A percentile compares a stretch with the other conserved stretches of the same genome.
Conservation (phyloP, 2,329 filamentous ascomycete genomes). For the Colletotrichum sublineola region DNA sequence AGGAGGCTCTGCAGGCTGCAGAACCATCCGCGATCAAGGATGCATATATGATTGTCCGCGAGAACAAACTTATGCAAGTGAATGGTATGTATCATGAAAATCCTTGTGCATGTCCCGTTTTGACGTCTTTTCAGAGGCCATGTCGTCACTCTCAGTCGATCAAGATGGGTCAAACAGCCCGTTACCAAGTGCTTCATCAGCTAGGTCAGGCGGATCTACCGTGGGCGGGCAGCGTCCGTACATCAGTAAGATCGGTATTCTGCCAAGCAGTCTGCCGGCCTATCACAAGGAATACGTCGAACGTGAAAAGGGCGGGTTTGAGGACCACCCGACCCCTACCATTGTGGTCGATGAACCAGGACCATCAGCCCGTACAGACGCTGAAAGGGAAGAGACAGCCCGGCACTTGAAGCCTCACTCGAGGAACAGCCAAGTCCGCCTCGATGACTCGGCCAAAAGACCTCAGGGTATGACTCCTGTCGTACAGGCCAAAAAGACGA, state of each 20-base stretch:
- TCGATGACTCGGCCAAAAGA: slow-evolving; percentile 73
- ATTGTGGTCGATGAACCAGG: slow-evolving; percentile 62
- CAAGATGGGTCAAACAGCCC: slow-evolving; percentile 59
- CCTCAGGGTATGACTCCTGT: slow-evolving; percentile 75
- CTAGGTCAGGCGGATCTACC: slow-evolving; percentile 66
- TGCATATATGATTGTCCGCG: slow-evolving; percentile 96
- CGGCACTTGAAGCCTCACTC: slow-evolving; percentile 89
- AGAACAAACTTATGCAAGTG: slow-evolving; percentile 97
- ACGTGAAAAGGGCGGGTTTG: slow-evolving; percentile 69
- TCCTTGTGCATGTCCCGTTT: not conserved
- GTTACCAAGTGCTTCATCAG: slow-evolving; percentile 67
- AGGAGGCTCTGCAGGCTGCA: slow-evolving; percentile 90
- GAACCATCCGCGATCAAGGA: slow-evolving; percentile 99
- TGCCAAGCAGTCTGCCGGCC: slow-evolving; percentile 90
- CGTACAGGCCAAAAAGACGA: slow-evolving; percentile 73
- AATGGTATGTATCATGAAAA: slow-evolving; percentile 71
- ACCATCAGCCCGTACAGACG: slow-evolving; percentile 68
- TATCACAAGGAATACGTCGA: slow-evolving; percentile 95
- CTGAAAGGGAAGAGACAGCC: slow-evolving; percentile 85
- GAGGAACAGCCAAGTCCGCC: slow-evolving; percentile 71
- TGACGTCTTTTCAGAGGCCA: slow-evolving; percentile 46
- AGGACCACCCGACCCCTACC: slow-evolving; percentile 57
- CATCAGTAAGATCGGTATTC: slow-evolving; percentile 88
- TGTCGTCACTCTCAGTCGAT: slow-evolving; percentile 48
- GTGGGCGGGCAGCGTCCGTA: slow-evolving; percentile 68